Base-by-base conservation (phyloP, 148 eudicot species). In the Chenopodium suecicum region DNA sequence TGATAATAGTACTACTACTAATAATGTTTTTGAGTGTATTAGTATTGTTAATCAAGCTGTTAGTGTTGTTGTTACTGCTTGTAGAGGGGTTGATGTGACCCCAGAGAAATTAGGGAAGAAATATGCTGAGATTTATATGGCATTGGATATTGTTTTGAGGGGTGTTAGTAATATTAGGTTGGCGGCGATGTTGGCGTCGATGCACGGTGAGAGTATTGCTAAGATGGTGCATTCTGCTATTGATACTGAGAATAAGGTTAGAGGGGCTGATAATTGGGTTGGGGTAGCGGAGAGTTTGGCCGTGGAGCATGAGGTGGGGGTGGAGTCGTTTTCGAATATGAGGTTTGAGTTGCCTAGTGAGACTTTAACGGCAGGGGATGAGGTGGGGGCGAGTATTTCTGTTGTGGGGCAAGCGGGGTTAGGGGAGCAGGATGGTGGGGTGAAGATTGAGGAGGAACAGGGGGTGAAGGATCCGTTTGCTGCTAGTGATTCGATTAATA, bases 141-240 rank as follows among this genome's bases (percentile, higher is more conserved):
- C 98, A 6, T 80, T 95, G 81, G 98, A 95, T 86, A 95, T 95
- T 78, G 97, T 95, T 17, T 84, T 95, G 86, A 86, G 94, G 71
- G 98, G 98, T 5, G 97, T 95, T 70, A 93, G 94, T 86, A 91
- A 84, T 78, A 95, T 95, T 74, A 87, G 98, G 88, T 81, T 95
- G 12, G 94, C 97, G 0, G 95, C 98, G 0, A 95, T 95, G 98
- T 84, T 95, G 46, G 94, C 90, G 12, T 81, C 93, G 2, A 75
- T 95, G 91, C 98, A 95, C 76, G 96, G 96, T 2, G 98, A 95
- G 34, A 90, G 91, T 50, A 88, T 95, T 48, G 95, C 98, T 14
- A 95, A 95, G 72, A 93, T 95, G 98, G 97, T 95, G 73, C 97
- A 95, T 86, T 92, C 96, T 1, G 95, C 97, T 0, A 76, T 95